Evolutionary conservation across 345 rosid species (phyloP), one percentile per base, ranked within the genome.

Genomic region (Acer negundo): DNA sequence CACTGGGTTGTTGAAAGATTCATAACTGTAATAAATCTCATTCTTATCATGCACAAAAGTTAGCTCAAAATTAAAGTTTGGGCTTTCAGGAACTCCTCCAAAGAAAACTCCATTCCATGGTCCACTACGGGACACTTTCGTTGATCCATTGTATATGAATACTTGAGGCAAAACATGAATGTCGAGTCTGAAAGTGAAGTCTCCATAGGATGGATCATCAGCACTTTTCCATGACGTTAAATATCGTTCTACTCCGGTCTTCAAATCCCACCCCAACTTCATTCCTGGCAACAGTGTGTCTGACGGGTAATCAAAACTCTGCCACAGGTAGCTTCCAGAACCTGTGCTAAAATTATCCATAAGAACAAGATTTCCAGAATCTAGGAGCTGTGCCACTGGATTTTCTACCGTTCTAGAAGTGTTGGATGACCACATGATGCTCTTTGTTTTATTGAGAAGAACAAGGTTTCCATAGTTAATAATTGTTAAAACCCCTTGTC

Each of bases 221-320:
- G 28, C 1, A 12, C 64, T 80, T 47, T 47, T 82, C 92, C 92
- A 89, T 0, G 88, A 82, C 6, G 73, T 72, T 26, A 86, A 9
- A 38, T 26, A 26, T 47, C 81, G 38, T 26, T 78, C 58, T 1
- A 56, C 7, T 24, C 82, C 77, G 0, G 77, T 55, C 40, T 51
- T 20, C 13, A 72, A 75, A 74, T 78, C 72, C 86, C 72, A 70
- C 10, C 91, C 90, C 12, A 88, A 51, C 66, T 81, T 88, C 91
- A 90, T 85, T n/a, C 70, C 86, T 0, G 91, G 80, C 26, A 86
- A 78, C 44, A 81, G 28, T 28, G 87, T 84, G 67, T 90, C 80
- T 0, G 81, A 75, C 6, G 90, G 93, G 47, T 82, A 56, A 51
- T 86, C 91, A 71, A 90, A 90, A 69, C 91, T 88, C 73, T 86